These are phyloP conservation scores for Staphylotrichum longicolle DNA, from an alignment of 495 filamentous ascomycete species.

Conservation along the genomic window DNA sequence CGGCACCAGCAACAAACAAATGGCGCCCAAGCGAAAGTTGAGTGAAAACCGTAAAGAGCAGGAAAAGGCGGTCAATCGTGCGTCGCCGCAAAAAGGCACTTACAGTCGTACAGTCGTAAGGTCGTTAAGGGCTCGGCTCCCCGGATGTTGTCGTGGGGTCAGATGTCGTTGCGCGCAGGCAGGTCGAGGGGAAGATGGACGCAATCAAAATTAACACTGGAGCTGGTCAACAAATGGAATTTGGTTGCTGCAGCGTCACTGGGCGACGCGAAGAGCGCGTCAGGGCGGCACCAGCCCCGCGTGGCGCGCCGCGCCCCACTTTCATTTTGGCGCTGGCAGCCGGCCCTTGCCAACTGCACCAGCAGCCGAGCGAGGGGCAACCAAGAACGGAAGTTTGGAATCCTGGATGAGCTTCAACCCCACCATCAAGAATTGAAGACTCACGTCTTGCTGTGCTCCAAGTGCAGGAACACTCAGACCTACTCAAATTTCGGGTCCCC, in stretches of 20 bases:
- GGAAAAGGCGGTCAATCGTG: conserved; percentile 14
- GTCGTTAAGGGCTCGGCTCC: background rate
- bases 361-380: background rate
- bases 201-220: too few relatives aligned
- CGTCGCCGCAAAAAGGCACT: conserved; percentile 19
- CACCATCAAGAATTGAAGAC: background rate
- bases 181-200: conserved; percentile 4
- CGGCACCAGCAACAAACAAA: conserved; percentile 16
- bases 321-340: background rate
- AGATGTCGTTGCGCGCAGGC: conserved; percentile 1
- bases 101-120: conserved; percentile 14
- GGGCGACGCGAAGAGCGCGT: conserved; percentile 30
- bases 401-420: background rate
- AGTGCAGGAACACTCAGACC: background rate
- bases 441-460: background rate
- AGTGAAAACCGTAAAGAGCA: conserved; percentile 8
- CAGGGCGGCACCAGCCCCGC: conserved; percentile 17
- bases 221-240: conserved; percentile 31
- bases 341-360: background rate
- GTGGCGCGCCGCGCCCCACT: conserved; percentile 13
- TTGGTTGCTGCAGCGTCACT: conserved; percentile 11
- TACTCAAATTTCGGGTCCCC: background rate
- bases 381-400: too few relatives aligned
- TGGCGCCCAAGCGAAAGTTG: conserved; percentile 8
- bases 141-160: conserved; percentile 1